phyloP scores from a whole-genome alignment of 2,329 filamentous ascomycete genomes.

The Trichoderma sp. region DNA sequence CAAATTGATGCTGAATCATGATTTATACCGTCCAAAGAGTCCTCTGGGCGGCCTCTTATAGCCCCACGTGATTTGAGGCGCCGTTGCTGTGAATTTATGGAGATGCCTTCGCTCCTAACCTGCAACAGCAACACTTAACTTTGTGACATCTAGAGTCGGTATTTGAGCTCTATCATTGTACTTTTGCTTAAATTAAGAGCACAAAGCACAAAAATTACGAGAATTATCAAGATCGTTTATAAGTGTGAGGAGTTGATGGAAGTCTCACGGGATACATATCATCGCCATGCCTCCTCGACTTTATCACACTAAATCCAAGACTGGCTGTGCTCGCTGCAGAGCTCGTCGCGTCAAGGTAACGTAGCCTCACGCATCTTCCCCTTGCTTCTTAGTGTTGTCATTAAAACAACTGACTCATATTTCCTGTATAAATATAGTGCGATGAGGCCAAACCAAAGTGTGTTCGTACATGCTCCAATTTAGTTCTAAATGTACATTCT shows the following conservation, averaged over 20 bases:
- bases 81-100: background rate
- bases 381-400: background rate
- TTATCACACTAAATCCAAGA: background rate
- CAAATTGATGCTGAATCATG: no score
- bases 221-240: background rate
- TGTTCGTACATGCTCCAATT: background rate
- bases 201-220: no score
- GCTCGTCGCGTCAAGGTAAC: background rate
- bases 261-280: background rate
- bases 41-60: background rate
- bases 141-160: background rate
- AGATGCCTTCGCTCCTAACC: no score
- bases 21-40: background rate
- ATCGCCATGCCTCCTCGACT: background rate
- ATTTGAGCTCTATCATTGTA: background rate
- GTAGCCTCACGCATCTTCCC: rapidly evolving
- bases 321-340: background rate
- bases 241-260: background rate
- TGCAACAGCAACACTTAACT: background rate
- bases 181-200: no score
- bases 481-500: background rate
- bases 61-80: background rate
- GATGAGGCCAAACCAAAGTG: background rate
- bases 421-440: background rate
- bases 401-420: background rate